Conservation (phyloP, 208 protist genomes). For the Phytomonas serpens region DNA sequence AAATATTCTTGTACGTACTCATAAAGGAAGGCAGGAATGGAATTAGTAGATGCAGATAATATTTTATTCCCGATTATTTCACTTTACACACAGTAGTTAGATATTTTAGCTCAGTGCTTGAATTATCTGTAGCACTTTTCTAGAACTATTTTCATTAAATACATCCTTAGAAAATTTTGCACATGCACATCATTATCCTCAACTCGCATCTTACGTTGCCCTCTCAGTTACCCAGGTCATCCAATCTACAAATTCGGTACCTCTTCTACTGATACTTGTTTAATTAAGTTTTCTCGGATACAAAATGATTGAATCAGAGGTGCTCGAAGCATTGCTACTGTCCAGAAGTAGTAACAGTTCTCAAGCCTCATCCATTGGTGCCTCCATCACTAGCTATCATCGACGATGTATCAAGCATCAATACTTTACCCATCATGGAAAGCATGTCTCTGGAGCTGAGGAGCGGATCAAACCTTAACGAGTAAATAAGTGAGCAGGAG, state of each 20-base stretch:
- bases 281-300: not conserved
- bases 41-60: not conserved
- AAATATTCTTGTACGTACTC: not conserved
- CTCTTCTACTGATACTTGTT: not conserved
- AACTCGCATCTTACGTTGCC: not conserved
- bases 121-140: constrained; percentile 4
- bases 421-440: not conserved
- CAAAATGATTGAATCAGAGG: not conserved
- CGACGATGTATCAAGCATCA: not conserved
- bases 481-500: not conserved
- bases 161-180: not conserved
- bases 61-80: not conserved
- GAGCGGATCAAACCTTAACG: not conserved
- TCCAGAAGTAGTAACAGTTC: not conserved
- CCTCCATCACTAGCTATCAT: not conserved
- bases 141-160: constrained; percentile 9
- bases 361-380: not conserved
- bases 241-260: not conserved
- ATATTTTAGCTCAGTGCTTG: not conserved
- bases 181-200: not conserved
- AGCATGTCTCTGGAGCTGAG: not conserved
- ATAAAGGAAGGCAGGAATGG: not conserved
- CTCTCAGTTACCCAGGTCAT: not conserved
- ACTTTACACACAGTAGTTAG: not conserved
- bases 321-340: not conserved